Base-by-base conservation (phyloP, 768 basidiomycete genomes). In the Hirschioporus abietinus region DNA sequence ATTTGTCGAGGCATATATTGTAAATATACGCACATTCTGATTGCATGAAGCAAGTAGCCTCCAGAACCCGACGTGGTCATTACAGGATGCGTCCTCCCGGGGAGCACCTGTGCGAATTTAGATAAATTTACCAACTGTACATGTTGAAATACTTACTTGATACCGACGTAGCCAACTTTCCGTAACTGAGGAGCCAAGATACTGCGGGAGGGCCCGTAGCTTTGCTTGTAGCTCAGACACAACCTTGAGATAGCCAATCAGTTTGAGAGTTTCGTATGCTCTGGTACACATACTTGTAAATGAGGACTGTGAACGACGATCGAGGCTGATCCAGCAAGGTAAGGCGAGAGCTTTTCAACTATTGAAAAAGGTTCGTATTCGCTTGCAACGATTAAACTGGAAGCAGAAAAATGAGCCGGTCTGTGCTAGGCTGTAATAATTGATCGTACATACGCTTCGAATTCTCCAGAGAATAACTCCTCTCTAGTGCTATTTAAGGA, bases 21-120 rank as follows among this genome's bases (percentile, higher is more conserved):
- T 10, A n/a, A 25, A 23, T 63, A 65, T n/a, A 66, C 82, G 59
- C 80, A 95, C 91, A 98, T 87, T 84, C 93, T 93, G n/a, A 88
- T 89, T 20, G 88, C 84, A 73, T 92, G 88, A 34, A 98, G 82
- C 59, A 99, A 77, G 77, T 87, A 97, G 0, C 97, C 96, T 17
- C 95, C 96, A 0, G 90, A 88, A 12, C 93, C 93, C 24, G 92
- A 90, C 67, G 88, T 92, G 66, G 83, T 89, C 97, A 99, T 99
- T 69, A 86, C 87, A 3, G 97, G 97, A 79, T 99, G 97, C 57
- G 93, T 96, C 36, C 97, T 84, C 25, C 97, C 96, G 25, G 97
- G 97, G n/a, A 99, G 82, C 18, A 95, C 89, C 79, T 86, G 66
- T 8, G 57, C 12, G 42, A 61, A 24, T 65, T 57, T 42, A 27